phyloP scores from a whole-genome alignment of 2,329 filamentous ascomycete species.

The Xylariaceae sp. region DNA sequence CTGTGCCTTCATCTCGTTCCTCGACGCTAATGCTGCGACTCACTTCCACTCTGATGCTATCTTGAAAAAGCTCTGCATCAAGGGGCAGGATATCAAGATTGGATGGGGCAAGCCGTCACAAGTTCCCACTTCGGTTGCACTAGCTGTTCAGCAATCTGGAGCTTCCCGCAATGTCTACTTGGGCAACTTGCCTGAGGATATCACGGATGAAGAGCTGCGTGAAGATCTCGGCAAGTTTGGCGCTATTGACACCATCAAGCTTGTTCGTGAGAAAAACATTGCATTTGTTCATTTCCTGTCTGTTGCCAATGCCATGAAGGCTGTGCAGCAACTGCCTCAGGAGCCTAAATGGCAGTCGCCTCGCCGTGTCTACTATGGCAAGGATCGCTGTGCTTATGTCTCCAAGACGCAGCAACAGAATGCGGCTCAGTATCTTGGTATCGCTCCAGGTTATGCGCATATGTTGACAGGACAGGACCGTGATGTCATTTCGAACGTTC shows the following conservation, averaged over 20 bases:
- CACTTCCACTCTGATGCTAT: constrained; percentile 99
- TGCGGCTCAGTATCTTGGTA: constrained; percentile 95
- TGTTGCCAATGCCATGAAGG: constrained; percentile 98
- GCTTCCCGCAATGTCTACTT: constrained; percentile 97
- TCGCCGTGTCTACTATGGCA: constrained; percentile 96
- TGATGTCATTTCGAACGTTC: constrained; percentile 92
- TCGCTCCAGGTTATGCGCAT: constrained; percentile 94
- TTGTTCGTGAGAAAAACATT: constrained; percentile 97
- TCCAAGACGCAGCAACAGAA: constrained; percentile 99
- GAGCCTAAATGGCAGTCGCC: constrained; percentile 97
- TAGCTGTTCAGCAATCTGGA: constrained; percentile 96
- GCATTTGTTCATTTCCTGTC: constrained; percentile 96
- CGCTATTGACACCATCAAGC: constrained; percentile 95
- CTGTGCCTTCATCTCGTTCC: constrained; percentile 98
- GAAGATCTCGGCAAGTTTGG: constrained; percentile 97
- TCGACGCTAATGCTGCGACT: constrained; percentile 95
- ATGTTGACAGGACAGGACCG: constrained; percentile 95
- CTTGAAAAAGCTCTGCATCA: constrained; percentile 98
- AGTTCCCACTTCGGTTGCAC: constrained; percentile 94
- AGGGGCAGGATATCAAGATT: constrained; percentile 99
- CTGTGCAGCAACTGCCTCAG: constrained; percentile 93
- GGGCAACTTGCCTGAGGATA: constrained; percentile 89
- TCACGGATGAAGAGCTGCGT: constrained; percentile 87
- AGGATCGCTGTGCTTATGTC: constrained; percentile 97
- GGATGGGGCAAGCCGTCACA: constrained; percentile 99